phyloP scores from a whole-genome alignment of 768 basidiomycete species.

The Leccinum variicolor region DNA sequence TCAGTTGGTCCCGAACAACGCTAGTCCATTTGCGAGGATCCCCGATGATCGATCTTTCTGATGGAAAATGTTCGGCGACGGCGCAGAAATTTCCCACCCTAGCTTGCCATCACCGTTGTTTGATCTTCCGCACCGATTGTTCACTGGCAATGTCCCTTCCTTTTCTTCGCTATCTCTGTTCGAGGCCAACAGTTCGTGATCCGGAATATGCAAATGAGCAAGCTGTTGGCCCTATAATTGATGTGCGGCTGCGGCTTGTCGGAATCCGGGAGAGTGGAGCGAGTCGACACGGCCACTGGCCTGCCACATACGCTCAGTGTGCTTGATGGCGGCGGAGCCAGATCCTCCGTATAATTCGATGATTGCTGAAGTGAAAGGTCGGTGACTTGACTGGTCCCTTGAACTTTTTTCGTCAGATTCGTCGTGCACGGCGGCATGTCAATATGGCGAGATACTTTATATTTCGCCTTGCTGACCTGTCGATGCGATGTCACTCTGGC shows the following conservation, averaged over 20 bases:
- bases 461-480: background rate
- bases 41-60: constrained; percentile 26
- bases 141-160: constrained; percentile 1
- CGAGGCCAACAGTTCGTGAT: constrained; percentile 2
- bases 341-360: background rate
- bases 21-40: constrained; percentile 23
- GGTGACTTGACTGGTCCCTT: background rate
- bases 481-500: constrained; percentile 7
- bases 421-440: constrained; percentile 1
- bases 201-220: background rate
- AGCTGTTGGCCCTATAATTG: background rate
- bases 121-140: constrained; percentile 6
- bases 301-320: background rate
- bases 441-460: background rate
- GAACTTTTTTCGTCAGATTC: constrained; percentile 3
- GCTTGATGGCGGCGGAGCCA: background rate
- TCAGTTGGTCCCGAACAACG: constrained; percentile 6
- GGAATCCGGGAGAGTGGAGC: background rate
- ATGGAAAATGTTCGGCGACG: constrained; percentile 23
- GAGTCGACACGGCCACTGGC: background rate
- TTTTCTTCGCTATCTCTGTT: background rate
- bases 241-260: background rate
- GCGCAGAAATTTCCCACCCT: constrained; percentile 5
- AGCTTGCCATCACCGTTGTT: constrained; percentile 7
- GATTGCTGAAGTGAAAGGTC: background rate